These are phyloP conservation scores for Phoenix dactylifera DNA, from an alignment of 176 grass and related monocot species.

Conservation along the genomic window DNA sequence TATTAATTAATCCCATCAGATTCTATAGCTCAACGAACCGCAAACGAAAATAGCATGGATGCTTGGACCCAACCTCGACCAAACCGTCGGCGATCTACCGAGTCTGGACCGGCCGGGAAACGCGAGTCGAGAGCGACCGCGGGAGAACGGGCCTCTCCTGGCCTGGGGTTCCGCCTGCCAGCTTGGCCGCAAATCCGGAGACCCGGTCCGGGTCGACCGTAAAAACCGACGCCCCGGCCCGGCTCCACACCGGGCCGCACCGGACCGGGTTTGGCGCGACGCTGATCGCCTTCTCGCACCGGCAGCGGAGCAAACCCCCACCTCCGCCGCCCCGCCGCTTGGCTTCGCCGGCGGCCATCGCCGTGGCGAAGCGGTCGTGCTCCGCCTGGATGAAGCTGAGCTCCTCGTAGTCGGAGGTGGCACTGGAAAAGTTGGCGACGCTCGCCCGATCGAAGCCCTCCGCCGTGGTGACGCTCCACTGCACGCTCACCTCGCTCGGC, in stretches of 20 bases:
- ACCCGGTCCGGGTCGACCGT: background rate
- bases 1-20: no score
- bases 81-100: background rate
- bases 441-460: slow-evolving; percentile 44
- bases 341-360: slow-evolving; percentile 16
- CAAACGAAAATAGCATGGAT: no score
- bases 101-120: slow-evolving; percentile 26
- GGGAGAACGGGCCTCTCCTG: no score
- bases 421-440: slow-evolving; percentile 61
- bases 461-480: slow-evolving; percentile 61
- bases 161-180: background rate
- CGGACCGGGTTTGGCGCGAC: slow-evolving; percentile 42
- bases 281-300: slow-evolving; percentile 67
- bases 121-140: slow-evolving; percentile 11
- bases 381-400: slow-evolving; percentile 25
- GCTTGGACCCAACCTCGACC: no score
- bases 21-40: no score
- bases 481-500: slow-evolving; percentile 70
- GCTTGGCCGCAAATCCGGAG: background rate
- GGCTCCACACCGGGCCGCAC: background rate
- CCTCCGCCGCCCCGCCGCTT: slow-evolving; percentile 14
- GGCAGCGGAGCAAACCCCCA: slow-evolving; percentile 38
- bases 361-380: background rate
- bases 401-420: slow-evolving; percentile 51
- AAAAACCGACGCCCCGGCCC: background rate